Percentiles rank a stretch among this genome's conserved stretches.
phyloP scores from a whole-genome alignment of 371 early-diverging fungal genomes.

The Mucor saturninus region DNA sequence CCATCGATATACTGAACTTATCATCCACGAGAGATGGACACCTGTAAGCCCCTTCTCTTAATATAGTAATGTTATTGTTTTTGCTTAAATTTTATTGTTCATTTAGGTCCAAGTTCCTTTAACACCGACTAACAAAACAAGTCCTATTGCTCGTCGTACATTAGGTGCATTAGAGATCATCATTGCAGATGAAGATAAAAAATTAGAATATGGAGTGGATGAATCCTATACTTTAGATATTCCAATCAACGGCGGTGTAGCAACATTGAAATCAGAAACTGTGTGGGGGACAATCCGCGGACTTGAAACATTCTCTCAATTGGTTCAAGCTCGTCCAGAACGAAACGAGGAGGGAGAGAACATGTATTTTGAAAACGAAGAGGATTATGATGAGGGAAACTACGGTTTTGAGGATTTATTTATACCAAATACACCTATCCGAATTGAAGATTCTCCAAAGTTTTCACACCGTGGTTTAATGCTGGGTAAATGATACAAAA shows the following conservation, averaged over 20 bases:
- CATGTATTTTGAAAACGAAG: conserved; percentile 3
- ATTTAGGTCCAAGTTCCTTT: conserved; percentile 30
- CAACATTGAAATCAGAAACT: conserved; percentile 63
- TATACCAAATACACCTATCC: conserved; percentile 63
- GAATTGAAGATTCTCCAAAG: conserved; percentile 70
- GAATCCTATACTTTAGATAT: conserved; percentile 72
- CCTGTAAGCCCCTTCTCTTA: conserved; percentile 26
- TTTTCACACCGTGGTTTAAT: conserved; percentile 77
- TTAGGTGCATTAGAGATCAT: conserved; percentile 35
- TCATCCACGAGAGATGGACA: conserved; percentile 45
- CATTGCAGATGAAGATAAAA: conserved; percentile 38
- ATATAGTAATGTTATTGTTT: background rate
- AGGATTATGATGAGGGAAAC: conserved; percentile 23
- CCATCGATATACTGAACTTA: conserved; percentile 38
- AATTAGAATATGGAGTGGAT: conserved; percentile 53
- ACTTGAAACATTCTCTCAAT: conserved; percentile 76
- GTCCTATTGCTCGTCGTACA: background rate
- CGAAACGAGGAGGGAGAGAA: conserved; percentile 8
- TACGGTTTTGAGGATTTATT: conserved; percentile 34
- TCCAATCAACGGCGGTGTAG: conserved; percentile 39
- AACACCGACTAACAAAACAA: conserved; percentile 4
- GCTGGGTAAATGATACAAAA: conserved; percentile 39
- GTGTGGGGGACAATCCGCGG: conserved; percentile 81
- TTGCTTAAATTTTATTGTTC: background rate
- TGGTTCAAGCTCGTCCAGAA: conserved; percentile 50